Conservation (phyloP, 1,284 basidiomycete species). For the Sanghuangporus weigelae region DNA sequence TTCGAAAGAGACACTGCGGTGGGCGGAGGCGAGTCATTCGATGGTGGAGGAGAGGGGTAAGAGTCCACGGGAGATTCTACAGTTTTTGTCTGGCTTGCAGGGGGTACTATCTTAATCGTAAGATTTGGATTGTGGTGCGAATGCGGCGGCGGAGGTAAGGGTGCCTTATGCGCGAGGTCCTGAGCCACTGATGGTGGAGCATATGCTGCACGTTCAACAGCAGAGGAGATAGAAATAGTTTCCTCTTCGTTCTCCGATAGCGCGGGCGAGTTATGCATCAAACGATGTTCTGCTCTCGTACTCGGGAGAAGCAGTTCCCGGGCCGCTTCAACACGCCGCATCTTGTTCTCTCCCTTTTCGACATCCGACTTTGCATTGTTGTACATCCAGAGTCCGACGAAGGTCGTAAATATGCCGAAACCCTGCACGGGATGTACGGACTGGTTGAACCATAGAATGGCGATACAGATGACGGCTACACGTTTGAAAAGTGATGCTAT, state of each 20-base stretch:
- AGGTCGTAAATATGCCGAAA: slow-evolving; percentile 85
- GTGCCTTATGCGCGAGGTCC: slow-evolving; percentile 10
- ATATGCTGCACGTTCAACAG: slow-evolving; percentile 15
- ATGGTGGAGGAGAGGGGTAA: slow-evolving; percentile 75
- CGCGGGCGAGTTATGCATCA: slow-evolving; percentile 38
- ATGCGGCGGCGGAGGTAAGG: slow-evolving; percentile 13
- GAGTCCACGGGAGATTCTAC: slow-evolving; percentile 42
- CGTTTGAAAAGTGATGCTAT: slow-evolving; percentile 98
- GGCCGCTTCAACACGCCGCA: slow-evolving; percentile 79
- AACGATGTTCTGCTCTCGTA: slow-evolving; percentile 50
- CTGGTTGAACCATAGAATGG: slow-evolving; percentile 96
- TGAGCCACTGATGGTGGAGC: slow-evolving; percentile 17
- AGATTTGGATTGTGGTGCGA: slow-evolving; percentile 25
- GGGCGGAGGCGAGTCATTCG: slow-evolving; percentile 60
- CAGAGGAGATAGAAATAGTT: slow-evolving; percentile 15
- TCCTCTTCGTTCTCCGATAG: slow-evolving; percentile 16
- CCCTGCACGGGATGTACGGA: slow-evolving; percentile 81
- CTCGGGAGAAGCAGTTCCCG: slow-evolving; percentile 68
- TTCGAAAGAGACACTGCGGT: slow-evolving; percentile 12
- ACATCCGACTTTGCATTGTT: slow-evolving; percentile 91
- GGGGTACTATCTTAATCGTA: slow-evolving; percentile 29
- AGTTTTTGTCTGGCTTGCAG: slow-evolving; percentile 12
- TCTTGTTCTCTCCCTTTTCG: slow-evolving; percentile 87
- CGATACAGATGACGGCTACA: slow-evolving; percentile 96
- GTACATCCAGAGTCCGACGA: slow-evolving; percentile 92